Base-by-base conservation (phyloP, 163 green algal species). In the Volvox carteri region DNA sequence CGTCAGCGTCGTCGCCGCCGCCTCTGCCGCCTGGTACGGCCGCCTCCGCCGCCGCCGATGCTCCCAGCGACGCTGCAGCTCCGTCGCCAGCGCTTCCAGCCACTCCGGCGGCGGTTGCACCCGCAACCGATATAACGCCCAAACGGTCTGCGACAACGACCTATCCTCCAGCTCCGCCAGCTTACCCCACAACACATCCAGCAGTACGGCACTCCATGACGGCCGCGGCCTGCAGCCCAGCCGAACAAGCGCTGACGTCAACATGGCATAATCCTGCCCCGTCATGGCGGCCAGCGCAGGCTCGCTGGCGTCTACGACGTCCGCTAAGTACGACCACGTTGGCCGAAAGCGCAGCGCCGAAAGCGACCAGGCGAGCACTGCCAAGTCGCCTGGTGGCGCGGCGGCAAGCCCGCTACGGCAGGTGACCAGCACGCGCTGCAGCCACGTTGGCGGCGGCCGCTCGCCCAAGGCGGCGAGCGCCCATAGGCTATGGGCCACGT, bases 311-410 rank as follows among this genome's bases (percentile, higher is more conserved):
- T 73, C 83, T 25, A 88, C 21, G 0, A 18, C 12, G 52, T 88
- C 83, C 25, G 48, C 50, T 3, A 88, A 14, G 42, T 70, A 88
- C 0, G 83, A 73, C 83, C 83, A 88, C 0, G 50, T 88, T 48
- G 83, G 83, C 2, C 83, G 67, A 67, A 88, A 88, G 12, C 83
- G 48, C 48, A 88, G 68, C 68, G 70, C 83, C 50, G 68, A 48
- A 1, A 88, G 48, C 37, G 83, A 74, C 83, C 83, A 88, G 2
- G 58, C 46, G 65, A 88, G 83, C 23, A 88, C 18, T 48, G 50
- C 67, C 33, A 88, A 48, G 44, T 81, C 83, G 3, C 46, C 28
- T 14, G 83, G 68, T 48, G 83, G 68, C 67, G 50, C 37, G 8
- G 48, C 35, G 23, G 25, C 68, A 12, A 88, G 67, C 7, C 18